Percentiles rank a stretch among this genome's conserved stretches.
phyloP scores from a whole-genome alignment of 768 basidiomycete species.

The Lentinula detonsa region DNA sequence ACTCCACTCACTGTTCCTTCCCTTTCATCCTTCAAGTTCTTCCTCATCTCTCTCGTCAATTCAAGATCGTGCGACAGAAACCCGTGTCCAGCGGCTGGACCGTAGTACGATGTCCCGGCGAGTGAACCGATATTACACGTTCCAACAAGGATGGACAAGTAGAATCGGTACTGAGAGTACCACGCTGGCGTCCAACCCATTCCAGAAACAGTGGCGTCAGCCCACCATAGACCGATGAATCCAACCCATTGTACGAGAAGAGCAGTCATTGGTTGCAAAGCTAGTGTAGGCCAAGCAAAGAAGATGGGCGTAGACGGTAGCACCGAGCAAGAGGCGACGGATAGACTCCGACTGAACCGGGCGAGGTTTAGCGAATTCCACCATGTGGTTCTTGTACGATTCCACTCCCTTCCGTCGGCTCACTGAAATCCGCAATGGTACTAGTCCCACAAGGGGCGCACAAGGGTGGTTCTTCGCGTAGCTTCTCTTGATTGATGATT shows the following conservation, averaged over 20 bases:
- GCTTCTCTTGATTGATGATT: too few species aligned
- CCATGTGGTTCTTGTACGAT: too few species aligned
- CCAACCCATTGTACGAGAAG: slow-evolving; percentile 85
- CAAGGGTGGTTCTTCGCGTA: too few species aligned
- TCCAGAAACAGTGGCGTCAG: slow-evolving; percentile 66
- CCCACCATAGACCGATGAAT: slow-evolving; percentile 85
- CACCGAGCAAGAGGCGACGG: slow-evolving; percentile 79
- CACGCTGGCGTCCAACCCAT: slow-evolving; percentile 90
- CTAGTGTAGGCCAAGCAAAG: slow-evolving; percentile 85
- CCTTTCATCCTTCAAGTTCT: slow-evolving; percentile 41
- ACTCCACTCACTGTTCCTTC: slow-evolving; percentile 44
- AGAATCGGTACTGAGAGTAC: slow-evolving; percentile 98
- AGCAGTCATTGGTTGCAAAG: slow-evolving; percentile 72
- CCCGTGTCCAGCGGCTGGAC: slow-evolving; percentile 74
- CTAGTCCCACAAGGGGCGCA: too few species aligned
- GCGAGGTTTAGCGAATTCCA: slow-evolving; percentile 65
- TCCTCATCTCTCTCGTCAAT: slow-evolving; percentile 50
- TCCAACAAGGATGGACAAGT: slow-evolving; percentile 85
- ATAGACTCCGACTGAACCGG: slow-evolving; percentile 43
- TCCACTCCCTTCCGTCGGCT: too few species aligned
- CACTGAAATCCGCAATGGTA: too few species aligned
- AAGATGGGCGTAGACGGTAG: slow-evolving; percentile 61
- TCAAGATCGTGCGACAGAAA: slow-evolving; percentile 62
- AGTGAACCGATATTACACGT: slow-evolving; percentile 87
- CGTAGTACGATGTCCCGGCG: slow-evolving; percentile 83